phyloP scores from a whole-genome alignment of 164 flowering plant species.

The Kalanchoe fedtschenkoi region DNA sequence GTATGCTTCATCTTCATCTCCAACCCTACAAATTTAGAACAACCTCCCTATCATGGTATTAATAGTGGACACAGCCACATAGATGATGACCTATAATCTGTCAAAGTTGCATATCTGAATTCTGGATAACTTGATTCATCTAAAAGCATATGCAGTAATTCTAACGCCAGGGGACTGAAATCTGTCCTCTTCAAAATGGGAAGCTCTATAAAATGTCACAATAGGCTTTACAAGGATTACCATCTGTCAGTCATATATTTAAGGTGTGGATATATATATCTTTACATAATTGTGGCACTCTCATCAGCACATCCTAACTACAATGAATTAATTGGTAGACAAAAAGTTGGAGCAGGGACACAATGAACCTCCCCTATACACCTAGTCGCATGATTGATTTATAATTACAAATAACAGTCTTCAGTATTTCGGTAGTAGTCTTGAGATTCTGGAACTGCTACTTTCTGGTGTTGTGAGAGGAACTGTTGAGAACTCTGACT shows the following conservation, averaged over 20 bases:
- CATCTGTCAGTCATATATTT: neutral
- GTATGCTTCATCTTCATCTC: no score
- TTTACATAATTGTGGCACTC: neutral
- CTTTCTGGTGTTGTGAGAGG: slow-evolving; percentile 56
- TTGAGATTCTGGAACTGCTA: slow-evolving; percentile 36
- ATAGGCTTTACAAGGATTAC: no score
- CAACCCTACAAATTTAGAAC: no score
- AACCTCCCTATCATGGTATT: no score
- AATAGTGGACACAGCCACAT: no score
- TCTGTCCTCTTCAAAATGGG: no score
- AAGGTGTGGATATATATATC: neutral
- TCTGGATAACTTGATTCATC: no score
- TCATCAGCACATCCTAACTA: neutral
- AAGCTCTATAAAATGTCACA: no score
- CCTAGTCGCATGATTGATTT: neutral
- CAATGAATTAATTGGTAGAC: neutral
- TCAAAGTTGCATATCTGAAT: no score
- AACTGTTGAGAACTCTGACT: slow-evolving; percentile 69
- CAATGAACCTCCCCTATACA: neutral
- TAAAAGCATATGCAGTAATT: no score
- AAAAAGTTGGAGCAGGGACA: neutral
- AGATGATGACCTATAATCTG: no score
- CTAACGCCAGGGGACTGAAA: no score
- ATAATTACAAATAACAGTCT: neutral
- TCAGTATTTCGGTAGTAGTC: slow-evolving; percentile 36